phyloP scores from a whole-genome alignment of 2,329 filamentous ascomycete genomes.

The Graphium sp. region DNA sequence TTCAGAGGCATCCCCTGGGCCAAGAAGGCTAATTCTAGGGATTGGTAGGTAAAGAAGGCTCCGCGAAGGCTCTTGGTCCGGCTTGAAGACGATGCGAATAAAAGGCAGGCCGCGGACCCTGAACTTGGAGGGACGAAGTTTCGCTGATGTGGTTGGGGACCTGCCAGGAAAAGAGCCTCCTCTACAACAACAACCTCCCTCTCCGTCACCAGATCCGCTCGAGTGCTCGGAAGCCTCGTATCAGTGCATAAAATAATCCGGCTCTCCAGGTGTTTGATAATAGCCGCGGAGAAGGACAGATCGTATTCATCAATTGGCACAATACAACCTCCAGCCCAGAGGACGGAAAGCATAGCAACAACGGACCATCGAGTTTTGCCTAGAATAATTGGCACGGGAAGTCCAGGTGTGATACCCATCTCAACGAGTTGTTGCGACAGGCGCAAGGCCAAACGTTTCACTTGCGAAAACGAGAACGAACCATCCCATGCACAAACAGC shows the following conservation, averaged over 20 bases:
- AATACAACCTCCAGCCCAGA: constrained; percentile 40
- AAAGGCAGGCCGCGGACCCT: constrained; percentile 37
- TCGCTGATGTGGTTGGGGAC: too few species aligned
- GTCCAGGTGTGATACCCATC: constrained; percentile 30
- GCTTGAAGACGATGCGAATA: constrained; percentile 38
- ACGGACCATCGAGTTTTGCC: constrained; percentile 56
- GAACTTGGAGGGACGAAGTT: too few species aligned
- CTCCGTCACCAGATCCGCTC: constrained; percentile 20
- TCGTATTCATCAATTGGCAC: constrained; percentile 30
- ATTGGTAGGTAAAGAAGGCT: constrained; percentile 43
- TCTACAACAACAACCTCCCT: constrained; percentile 24
- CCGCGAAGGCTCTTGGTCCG: constrained; percentile 37
- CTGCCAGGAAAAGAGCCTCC: constrained; percentile 20
- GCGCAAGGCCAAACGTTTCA: constrained; percentile 18
- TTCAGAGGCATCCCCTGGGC: constrained; percentile 31
- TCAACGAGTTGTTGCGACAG: constrained; percentile 28
- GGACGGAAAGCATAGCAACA: constrained; percentile 49
- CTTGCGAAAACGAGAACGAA: constrained; percentile 20
- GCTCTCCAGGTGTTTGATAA: constrained; percentile 24
- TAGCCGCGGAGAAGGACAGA: constrained; percentile 19
- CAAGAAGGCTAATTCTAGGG: constrained; percentile 35
- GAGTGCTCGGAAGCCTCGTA: constrained; percentile 13
- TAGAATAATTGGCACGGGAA: constrained; percentile 48
- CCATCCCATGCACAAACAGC: constrained; percentile 28
- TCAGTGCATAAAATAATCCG: constrained; percentile 27